These are phyloP conservation scores for Aspergillus chevalieri DNA, from an alignment of 2,329 filamentous ascomycete species.

Conservation along the genomic window DNA sequence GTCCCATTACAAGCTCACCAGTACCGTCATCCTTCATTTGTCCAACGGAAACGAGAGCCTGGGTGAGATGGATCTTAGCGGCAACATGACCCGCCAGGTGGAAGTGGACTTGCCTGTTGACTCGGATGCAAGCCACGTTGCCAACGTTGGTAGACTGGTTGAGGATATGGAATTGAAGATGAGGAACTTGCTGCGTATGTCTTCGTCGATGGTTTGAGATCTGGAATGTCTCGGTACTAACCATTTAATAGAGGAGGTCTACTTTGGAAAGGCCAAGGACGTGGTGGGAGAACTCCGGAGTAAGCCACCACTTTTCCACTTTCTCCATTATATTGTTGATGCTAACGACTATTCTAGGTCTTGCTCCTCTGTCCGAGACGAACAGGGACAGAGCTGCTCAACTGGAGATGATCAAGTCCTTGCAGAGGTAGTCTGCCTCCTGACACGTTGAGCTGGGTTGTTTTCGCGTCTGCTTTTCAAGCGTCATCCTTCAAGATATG, in stretches of 20 bases:
- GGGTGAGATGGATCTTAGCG: constrained; percentile 84
- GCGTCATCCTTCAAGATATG: not conserved
- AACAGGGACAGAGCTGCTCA: constrained; percentile 80
- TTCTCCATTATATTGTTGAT: not conserved
- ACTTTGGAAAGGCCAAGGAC: constrained; percentile 99
- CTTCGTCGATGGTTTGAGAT: not conserved
- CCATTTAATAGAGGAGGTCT: constrained; percentile 68
- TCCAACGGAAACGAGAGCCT: constrained; percentile 62
- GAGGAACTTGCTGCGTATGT: constrained; percentile 77
- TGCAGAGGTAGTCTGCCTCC: constrained; percentile 33
- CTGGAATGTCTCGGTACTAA: constrained; percentile 4
- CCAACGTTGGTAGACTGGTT: constrained; percentile 86
- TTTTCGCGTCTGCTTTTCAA: not conserved
- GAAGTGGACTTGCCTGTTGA: constrained; percentile 87
- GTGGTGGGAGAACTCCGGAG: constrained; percentile 93
- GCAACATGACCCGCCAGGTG: constrained; percentile 96
- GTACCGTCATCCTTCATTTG: constrained; percentile 88
- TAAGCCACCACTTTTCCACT: constrained; percentile 26
- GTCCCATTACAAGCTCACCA: constrained; percentile 96
- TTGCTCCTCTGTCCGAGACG: constrained; percentile 75
- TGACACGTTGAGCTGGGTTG: not conserved
- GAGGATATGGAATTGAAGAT: constrained; percentile 99
- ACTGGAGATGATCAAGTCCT: constrained; percentile 72
- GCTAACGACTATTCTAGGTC: constrained; percentile 37
- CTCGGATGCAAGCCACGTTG: constrained; percentile 86